Conservation (phyloP, 2,329 filamentous ascomycete species). For the Hypoxylon sp. region DNA sequence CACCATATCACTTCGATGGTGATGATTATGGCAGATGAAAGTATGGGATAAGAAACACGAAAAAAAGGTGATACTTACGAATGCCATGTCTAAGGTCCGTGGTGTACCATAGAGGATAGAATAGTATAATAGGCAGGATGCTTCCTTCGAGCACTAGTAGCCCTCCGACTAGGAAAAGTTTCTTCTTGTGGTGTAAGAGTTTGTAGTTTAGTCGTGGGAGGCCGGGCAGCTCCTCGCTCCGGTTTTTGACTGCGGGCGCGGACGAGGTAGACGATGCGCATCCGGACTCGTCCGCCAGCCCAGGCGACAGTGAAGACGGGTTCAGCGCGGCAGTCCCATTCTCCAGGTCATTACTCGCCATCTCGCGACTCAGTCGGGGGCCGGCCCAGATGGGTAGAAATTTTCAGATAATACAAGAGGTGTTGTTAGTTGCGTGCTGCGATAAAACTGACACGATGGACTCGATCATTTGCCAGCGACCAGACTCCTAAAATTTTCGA, state of each 20-base stretch:
- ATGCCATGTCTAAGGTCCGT: slow-evolving; percentile 49
- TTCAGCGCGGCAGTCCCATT: slow-evolving; percentile 22
- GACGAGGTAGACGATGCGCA: slow-evolving; percentile 19
- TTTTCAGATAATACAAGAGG: neutral
- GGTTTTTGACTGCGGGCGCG: slow-evolving; percentile 28
- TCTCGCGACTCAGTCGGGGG: slow-evolving; percentile 19
- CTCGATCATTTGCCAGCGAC: slow-evolving; percentile 22
- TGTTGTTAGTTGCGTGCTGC: slow-evolving; percentile 9
- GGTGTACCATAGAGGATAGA: slow-evolving; percentile 57
- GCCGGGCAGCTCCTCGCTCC: slow-evolving; percentile 34
- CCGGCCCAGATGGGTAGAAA: neutral
- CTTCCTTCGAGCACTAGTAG: slow-evolving; percentile 58
- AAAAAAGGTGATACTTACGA: slow-evolving; percentile 45
- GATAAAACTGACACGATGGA: slow-evolving; percentile 14
- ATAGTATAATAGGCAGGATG: slow-evolving; percentile 60
- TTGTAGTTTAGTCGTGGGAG: slow-evolving; percentile 50
- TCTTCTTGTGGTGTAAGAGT: slow-evolving; percentile 49
- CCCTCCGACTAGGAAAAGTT: slow-evolving; percentile 55
- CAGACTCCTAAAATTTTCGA: slow-evolving; percentile 13
- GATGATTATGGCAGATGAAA: neutral
- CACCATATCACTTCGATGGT: no score
- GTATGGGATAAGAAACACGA: neutral
- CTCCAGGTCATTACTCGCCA: slow-evolving; percentile 30
- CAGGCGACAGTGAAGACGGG: slow-evolving; percentile 16
- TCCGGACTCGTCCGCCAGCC: slow-evolving; percentile 21